These are phyloP conservation scores for Neonectria ditissima DNA, from an alignment of 2,329 filamentous ascomycete species.

Conservation along the genomic window DNA sequence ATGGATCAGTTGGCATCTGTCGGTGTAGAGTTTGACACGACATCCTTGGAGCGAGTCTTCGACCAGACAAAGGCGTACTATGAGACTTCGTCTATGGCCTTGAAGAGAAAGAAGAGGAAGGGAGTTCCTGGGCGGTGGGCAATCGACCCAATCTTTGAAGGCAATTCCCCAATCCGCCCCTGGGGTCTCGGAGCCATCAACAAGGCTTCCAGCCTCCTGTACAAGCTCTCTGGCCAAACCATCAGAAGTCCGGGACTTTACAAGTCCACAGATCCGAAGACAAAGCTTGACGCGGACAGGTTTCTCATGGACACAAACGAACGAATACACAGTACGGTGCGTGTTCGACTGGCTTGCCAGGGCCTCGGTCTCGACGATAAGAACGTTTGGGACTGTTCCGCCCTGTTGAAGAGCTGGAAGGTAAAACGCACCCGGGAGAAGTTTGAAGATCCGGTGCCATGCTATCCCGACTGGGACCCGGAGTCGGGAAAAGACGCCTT, in stretches of 20 bases:
- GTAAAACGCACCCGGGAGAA: constrained; percentile 51
- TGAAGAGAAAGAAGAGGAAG: constrained; percentile 33
- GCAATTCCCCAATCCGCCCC: constrained; percentile 60
- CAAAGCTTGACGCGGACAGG: constrained; percentile 49
- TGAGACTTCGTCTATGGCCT: constrained; percentile 30
- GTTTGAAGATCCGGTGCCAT: constrained; percentile 52
- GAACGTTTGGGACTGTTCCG: constrained; percentile 59
- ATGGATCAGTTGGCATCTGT: constrained; percentile 66
- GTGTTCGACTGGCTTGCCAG: constrained; percentile 63
- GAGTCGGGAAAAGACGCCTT: constrained; percentile 38
- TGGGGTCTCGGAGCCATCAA: constrained; percentile 62
- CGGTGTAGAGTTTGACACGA: constrained; percentile 61
- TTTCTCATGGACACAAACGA: constrained; percentile 67
- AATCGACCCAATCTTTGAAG: constrained; percentile 58
- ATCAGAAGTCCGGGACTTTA: constrained; percentile 62
- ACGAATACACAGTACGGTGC: constrained; percentile 65
- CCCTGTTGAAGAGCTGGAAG: constrained; percentile 59
- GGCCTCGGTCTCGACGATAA: constrained; percentile 64
- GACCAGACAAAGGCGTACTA: constrained; percentile 51
- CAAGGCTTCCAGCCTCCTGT: constrained; percentile 54
- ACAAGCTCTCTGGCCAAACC: constrained; percentile 57
- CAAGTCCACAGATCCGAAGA: constrained; percentile 56
- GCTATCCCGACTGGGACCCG: constrained; percentile 49
- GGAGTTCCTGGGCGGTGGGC: constrained; percentile 54
- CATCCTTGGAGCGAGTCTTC: constrained; percentile 56